Base-by-base conservation (phyloP, 352 stramenopile genomes). In the Aphanomyces invadans region DNA sequence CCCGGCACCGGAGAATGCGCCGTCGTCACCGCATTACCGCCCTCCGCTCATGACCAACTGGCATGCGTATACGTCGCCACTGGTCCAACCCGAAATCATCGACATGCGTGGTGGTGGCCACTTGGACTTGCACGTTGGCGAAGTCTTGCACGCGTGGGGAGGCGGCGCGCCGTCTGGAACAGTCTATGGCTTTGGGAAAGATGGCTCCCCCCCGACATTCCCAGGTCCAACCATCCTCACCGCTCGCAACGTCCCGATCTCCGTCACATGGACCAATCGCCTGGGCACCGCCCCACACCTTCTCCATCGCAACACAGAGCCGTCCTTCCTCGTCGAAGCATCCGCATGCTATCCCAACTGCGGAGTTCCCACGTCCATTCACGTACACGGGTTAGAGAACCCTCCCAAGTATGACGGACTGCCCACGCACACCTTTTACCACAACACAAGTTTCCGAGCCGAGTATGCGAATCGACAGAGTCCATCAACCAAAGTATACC, bases 381-480 rank as follows among this genome's bases (percentile, higher is more conserved):
- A 89, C 54, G 73, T 88, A 0, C 81, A 89, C 36, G 81, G 81
- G 3, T 74, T 90, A 28, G 79, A 90, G 66, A 86, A 79, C 1
- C 77, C 81, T 3, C 71, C 81, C 48, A 74, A 77, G 63, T 86
- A 83, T 65, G 81, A 90, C 49, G 81, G 81, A 1, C 62, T 90
- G 19, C 81, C 81, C 26, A 60, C 63, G 38, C 66, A 72, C 51
- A 79, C 81, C 23, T 77, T 88, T 65, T 90, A 87, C 75, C 65
- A 73, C 59, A 90, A 90, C 73, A 79, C 87, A 68, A 81, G 68
- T n/a, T 74, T 74, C 36, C 70, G 72, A 12, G 76, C 80, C 51
- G 56, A 77, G 3, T 88, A 90, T 69, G 60, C 76, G 25, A 90
- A 90, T 78, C 84, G 76, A 54, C 81, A 88, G 71, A 82, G 76